Conservation (phyloP, 1,284 basidiomycete species). For the Phylloporus sp. region DNA sequence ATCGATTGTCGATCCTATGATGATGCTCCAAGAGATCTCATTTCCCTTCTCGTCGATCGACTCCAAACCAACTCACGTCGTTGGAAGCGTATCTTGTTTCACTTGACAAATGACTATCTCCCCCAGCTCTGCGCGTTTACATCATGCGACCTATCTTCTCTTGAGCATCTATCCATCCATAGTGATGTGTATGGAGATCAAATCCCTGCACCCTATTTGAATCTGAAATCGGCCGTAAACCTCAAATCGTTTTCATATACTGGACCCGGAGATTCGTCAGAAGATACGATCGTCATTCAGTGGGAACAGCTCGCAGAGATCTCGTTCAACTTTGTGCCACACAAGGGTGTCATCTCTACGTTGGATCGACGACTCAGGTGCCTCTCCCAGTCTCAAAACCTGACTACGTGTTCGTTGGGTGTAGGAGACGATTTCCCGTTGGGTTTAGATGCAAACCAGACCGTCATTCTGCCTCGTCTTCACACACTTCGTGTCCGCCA, state of each 20-base stretch:
- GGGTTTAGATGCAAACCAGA: not conserved
- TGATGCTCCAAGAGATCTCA: slow-evolving; percentile 10
- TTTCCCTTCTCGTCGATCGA: slow-evolving; percentile 17
- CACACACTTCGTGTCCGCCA: slow-evolving; percentile 26
- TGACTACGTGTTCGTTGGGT: slow-evolving; percentile 27
- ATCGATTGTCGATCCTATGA: slow-evolving; percentile 23
- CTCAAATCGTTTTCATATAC: slow-evolving; percentile 30
- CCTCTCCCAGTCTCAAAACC: slow-evolving; percentile 22
- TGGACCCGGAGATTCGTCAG: slow-evolving; percentile 2
- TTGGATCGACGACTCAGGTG: slow-evolving; percentile 9
- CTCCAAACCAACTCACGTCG: slow-evolving; percentile 22
- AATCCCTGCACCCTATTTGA: not conserved
- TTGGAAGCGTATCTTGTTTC: slow-evolving; percentile 27
- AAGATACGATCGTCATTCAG: slow-evolving; percentile 9
- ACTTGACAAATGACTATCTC: slow-evolving; percentile 19
- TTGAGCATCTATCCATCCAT: slow-evolving; percentile 23
- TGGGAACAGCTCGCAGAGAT: slow-evolving; percentile 24
- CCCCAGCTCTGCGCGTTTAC: slow-evolving; percentile 22
- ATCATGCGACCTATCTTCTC: slow-evolving; percentile 23
- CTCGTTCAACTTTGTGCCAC: slow-evolving; percentile 23
- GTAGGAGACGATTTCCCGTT: slow-evolving; percentile 16
- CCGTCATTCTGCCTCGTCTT: slow-evolving; percentile 21
- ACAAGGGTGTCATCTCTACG: slow-evolving; percentile 8
- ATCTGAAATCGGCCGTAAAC: slow-evolving; percentile 20
- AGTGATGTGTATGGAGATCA: not conserved